A percentile compares a stretch with the other conserved stretches of the same genome.
phyloP scores from a whole-genome alignment of 2,329 filamentous ascomycete genomes.

The Trichoderma sp. region DNA sequence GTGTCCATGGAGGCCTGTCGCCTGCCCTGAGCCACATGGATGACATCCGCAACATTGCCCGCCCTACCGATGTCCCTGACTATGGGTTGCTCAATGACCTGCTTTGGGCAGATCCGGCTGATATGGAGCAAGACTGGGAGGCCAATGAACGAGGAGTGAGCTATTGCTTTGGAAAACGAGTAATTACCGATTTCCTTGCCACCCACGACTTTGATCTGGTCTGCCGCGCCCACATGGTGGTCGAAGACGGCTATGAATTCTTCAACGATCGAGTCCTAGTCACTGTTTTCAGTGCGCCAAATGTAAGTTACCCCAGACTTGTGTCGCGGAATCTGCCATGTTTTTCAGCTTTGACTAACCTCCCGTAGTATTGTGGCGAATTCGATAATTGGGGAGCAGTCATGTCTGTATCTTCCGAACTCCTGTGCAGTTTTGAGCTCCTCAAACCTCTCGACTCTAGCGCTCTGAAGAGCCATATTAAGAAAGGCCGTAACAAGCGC shows the following conservation, averaged over 20 bases:
- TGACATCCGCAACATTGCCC: constrained; percentile 91
- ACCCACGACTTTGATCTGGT: constrained; percentile 96
- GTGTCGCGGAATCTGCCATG: background rate
- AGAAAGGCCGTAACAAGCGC: constrained; percentile 92
- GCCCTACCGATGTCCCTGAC: constrained; percentile 95
- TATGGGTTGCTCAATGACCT: constrained; percentile 94
- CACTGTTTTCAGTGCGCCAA: constrained; percentile 95
- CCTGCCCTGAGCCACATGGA: constrained; percentile 95
- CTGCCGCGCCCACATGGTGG: constrained; percentile 97
- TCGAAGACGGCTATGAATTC: constrained; percentile 98
- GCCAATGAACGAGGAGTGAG: constrained; percentile 95
- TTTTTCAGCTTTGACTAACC: constrained; percentile 27
- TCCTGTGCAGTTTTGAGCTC: constrained; percentile 95
- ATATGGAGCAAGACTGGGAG: constrained; percentile 98
- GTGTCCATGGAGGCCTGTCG: constrained; percentile 91
- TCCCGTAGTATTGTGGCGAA: constrained; percentile 85
- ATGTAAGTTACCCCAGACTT: constrained; percentile 59
- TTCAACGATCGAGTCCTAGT: constrained; percentile 94
- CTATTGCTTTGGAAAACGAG: constrained; percentile 97
- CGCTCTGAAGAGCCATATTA: constrained; percentile 96
- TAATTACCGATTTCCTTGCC: constrained; percentile 93
- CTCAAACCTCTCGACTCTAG: constrained; percentile 95
- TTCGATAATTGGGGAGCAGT: constrained; percentile 99
- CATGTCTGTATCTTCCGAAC: constrained; percentile 92
- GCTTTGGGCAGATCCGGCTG: constrained; percentile 94